These are phyloP conservation scores for Penicillium macrosclerotiorum DNA, from an alignment of 495 filamentous ascomycete genomes.

Conservation along the genomic window DNA sequence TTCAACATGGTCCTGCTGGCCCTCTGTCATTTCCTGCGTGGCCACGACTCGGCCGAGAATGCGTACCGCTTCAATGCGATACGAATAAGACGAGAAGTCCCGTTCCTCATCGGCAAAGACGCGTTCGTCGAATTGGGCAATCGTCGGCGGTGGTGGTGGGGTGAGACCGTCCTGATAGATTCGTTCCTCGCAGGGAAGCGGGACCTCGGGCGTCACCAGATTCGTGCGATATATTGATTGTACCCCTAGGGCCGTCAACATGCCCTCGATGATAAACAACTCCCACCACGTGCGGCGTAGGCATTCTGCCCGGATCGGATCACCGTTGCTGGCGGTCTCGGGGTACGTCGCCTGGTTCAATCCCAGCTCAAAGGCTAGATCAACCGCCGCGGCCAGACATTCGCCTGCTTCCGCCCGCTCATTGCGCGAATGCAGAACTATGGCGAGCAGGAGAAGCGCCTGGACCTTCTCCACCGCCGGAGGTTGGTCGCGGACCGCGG, in stretches of 20 bases:
- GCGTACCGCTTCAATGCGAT: conserved; percentile 60
- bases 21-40: conserved; percentile 34
- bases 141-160: conserved; percentile 38
- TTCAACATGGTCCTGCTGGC: conserved; percentile 45
- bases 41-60: conserved; percentile 73
- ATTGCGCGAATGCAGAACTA: conserved; percentile 74
- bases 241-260: conserved; percentile 49
- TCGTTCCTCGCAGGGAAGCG: conserved; percentile 47
- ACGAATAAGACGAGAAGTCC: conserved; percentile 46
- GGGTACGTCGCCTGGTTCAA: conserved; percentile 62
- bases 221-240: conserved; percentile 35
- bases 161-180: conserved; percentile 43
- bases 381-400: conserved; percentile 64
- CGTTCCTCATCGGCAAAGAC: conserved; percentile 46
- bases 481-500: conserved; percentile 35
- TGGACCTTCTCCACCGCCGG: conserved; percentile 57
- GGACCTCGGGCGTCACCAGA: conserved; percentile 36
- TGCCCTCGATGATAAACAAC: conserved; percentile 71
- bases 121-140: conserved; percentile 45
- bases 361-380: conserved; percentile 70
- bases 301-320: conserved; percentile 66
- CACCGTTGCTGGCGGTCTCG: conserved; percentile 39
- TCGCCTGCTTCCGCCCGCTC: conserved; percentile 64
- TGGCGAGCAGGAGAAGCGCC: conserved; percentile 70
- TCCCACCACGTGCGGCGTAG: conserved; percentile 92